phyloP scores from a whole-genome alignment of 176 grass and related monocot species.

The Cymbopogon citratus region DNA sequence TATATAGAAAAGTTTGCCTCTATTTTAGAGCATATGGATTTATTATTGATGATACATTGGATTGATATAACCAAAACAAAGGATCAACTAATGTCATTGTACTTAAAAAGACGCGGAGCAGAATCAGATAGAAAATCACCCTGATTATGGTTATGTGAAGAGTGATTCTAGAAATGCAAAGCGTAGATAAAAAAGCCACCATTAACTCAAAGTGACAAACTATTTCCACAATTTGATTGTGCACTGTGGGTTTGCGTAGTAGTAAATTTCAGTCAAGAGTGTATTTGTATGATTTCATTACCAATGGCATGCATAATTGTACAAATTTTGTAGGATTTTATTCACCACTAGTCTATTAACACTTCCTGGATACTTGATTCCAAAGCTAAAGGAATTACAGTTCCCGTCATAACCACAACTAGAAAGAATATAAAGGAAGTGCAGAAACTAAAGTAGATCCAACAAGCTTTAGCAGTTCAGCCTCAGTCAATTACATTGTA shows the following conservation, averaged over 20 bases:
- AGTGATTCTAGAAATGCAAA: background rate
- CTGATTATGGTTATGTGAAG: background rate
- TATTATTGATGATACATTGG: background rate
- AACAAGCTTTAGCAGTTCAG: background rate
- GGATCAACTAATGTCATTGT: background rate
- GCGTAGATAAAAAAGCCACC: background rate
- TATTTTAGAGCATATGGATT: background rate
- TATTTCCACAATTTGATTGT: background rate
- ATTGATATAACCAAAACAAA: background rate
- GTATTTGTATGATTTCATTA: background rate
- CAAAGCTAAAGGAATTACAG: background rate
- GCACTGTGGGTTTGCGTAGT: background rate
- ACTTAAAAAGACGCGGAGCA: background rate
- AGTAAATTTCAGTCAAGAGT: background rate
- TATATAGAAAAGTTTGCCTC: background rate
- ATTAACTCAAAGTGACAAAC: background rate
- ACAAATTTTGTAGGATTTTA: background rate
- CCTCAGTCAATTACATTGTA: background rate
- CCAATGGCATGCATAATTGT: background rate
- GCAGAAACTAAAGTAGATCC: background rate
- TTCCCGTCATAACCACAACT: background rate
- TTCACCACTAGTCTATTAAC: background rate
- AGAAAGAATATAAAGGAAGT: background rate
- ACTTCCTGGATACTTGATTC: background rate
- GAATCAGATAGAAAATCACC: background rate